Base-by-base conservation (phyloP, 768 basidiomycete genomes). In the Pholiota molesta region DNA sequence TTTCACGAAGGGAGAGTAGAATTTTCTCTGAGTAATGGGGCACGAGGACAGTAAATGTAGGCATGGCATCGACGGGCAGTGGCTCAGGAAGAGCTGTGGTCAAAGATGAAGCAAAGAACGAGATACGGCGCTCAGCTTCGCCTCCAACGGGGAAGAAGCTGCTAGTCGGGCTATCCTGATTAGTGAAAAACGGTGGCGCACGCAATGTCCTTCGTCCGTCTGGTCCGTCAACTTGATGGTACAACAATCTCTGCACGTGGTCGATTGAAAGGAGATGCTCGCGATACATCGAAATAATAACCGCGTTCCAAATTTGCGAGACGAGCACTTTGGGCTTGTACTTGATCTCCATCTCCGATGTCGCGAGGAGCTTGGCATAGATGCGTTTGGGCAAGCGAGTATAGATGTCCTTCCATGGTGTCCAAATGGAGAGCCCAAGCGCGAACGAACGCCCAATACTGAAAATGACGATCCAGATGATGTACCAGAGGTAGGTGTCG, bases 11-110 rank as follows among this genome's bases (percentile, higher is more conserved):
- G 72, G 95, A 97, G 61, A 99, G 84, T 57, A 99, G 74, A 69
- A 99, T 99, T 83, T 99, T 99, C 75, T 99, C 97, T 13, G 96
- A 97, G 75, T 99, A 99, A 78, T 99, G 97, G 11, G 97, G 97
- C 0, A 97, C 94, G 40, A 99, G 87, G 60, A 99, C 97, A n/a
- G 97, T 99, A 78, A 98, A 99, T 0, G 97, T 99, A 11, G 97
- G 97, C 97, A 99, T 99, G 21, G 96, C 92, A 71, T 99, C 97
- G 59, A 99, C 90, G 13, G 96, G 94, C 47, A 99, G 85, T 13
- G 97, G 92, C 64, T 98, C 96, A 17, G 97, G 97, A 53, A 99
- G 85, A 16, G 95, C 88, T 21, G 95, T 98, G 31, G 97, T 99
- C 62, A 99, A 85, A 13, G 97, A 99, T 23, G 96, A 96, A 2